Evolutionary conservation across 768 basidiomycete genomes (phyloP), one percentile per base, ranked within the genome.

Genomic region (Lentinus tigrinus): DNA sequence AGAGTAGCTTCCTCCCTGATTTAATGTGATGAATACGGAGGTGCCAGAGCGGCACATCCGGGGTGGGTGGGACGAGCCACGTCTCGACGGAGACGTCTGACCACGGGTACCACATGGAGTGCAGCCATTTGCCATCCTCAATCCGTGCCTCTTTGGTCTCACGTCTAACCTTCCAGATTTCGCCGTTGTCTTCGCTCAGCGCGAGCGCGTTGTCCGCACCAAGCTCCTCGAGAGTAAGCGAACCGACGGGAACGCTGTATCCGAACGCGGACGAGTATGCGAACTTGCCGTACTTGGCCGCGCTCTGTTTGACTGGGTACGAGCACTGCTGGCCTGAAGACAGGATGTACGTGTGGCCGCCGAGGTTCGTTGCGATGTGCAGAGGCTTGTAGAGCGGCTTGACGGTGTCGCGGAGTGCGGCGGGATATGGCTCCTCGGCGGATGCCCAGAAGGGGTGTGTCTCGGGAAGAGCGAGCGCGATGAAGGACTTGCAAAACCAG

Each of bases 401-500:
- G 26, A 77, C 74, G 11, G 78, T 78, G 17, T 75, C 75, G 44
- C 76, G 73, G 28, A 83, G 69, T 5, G 74, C 70, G 16, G 61
- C 58, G 0, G 88, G 89, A 70, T 85, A 88, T 4, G 82, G 78
- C 56, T 87, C 85, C 67, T 91, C 89, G n/a, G 75, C 64, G 1
- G 82, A 74, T 0, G 80, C 65, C 89, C 88, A 92, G 78, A 90
- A 91, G 1, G 87, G 85, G 69, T 91, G 88, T 1, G 78, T 75
- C 16, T 81, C 78, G 2, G 87, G 82, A 3, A 89, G 77, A 6
- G 87, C 76, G 16, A 91, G 80, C 6, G 85, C 70, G 38, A 86
- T 76, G 70, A 92, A 91, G 1, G 87, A 85, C 67, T 90, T 89
- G 75, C 87, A 89, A 67, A 85, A 87, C 89, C 89, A 91, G 72